phyloP scores from a whole-genome alignment of 2,329 filamentous ascomycete genomes.

The Bimuria novae-zelandiae region DNA sequence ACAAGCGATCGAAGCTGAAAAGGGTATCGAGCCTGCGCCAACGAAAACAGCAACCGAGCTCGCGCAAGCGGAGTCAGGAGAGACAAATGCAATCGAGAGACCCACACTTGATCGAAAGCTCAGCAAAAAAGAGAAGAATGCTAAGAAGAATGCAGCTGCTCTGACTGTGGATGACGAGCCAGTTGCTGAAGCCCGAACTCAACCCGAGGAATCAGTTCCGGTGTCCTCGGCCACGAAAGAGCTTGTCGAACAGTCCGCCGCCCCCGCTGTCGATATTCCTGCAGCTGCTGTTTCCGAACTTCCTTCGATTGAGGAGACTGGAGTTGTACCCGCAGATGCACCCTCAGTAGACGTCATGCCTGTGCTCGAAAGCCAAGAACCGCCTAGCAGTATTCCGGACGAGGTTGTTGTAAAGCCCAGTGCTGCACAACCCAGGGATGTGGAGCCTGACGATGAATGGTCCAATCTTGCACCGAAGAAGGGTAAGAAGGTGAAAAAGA shows the following conservation, averaged over 20 bases:
- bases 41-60: neutral
- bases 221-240: constrained; percentile 6
- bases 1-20: constrained; percentile 2
- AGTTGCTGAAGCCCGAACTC: constrained; percentile 3
- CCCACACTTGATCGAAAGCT: constrained; percentile 31
- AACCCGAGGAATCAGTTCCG: neutral
- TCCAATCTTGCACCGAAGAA: constrained; percentile 22
- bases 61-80: constrained; percentile 6
- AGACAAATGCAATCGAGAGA: constrained; percentile 14
- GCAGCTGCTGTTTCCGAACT: neutral
- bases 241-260: neutral
- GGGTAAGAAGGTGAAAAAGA: constrained; percentile 29
- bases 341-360: neutral
- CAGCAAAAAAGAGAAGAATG: constrained; percentile 43
- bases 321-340: neutral
- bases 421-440: constrained; percentile 13
- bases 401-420: constrained; percentile 7
- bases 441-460: constrained; percentile 19
- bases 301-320: neutral
- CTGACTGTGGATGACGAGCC: constrained; percentile 14
- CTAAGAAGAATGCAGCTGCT: constrained; percentile 26
- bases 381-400: neutral
- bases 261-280: neutral
- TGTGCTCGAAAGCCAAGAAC: neutral
- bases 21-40: constrained; percentile 5